Evolutionary conservation across 805 yeast species (phyloP), one percentile per base, ranked within the genome.

Genomic region (Lachancea quebecensis): DNA sequence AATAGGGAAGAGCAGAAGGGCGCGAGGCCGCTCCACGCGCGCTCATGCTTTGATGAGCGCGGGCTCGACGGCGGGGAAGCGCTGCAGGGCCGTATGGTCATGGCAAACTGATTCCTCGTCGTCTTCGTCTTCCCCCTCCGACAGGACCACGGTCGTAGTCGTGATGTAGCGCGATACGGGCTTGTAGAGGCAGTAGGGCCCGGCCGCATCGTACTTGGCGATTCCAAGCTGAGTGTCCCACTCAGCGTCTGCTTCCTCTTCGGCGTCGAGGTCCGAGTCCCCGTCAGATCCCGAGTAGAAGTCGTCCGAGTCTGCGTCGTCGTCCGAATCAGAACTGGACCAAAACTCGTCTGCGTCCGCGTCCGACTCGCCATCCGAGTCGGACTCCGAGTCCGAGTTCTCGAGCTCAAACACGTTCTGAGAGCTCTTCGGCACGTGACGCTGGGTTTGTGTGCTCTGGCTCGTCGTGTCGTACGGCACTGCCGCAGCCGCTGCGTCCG

Each of bases 401-500:
- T 34, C 21, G 16, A 12, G 21, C 25, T 21, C 25, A 4, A 21
- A 21, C 25, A 21, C 25, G 25, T 7, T 21, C 25, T 21, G 25
- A 4, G 25, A 21, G 25, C 25, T 21, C 25, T 21, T 21, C 25
- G 25, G 25, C 25, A 21, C 25, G 25, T 21, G 25, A 21, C 7
- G 25, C 25, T 7, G 25, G 25, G 6, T 21, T 21, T 21, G 4
- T 21, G 25, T 21, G 25, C 25, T 4, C 25, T 21, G 25, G 6
- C 7, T 7, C 6, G 25, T 21, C 25, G 25, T 7, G 6, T 21
- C 25, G 25, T 21, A 21, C 25, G 25, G 25, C 25, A 21, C 25
- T 21, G 25, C 49, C 33, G 45, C 31, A 17, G 43, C 49, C 37
- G 21, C 16, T 46, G 48, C 30, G 47, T 50, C 37, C 47, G 34